Base-by-base conservation (phyloP, 1,284 basidiomycete genomes). In the Heterobasidion annosum region DNA sequence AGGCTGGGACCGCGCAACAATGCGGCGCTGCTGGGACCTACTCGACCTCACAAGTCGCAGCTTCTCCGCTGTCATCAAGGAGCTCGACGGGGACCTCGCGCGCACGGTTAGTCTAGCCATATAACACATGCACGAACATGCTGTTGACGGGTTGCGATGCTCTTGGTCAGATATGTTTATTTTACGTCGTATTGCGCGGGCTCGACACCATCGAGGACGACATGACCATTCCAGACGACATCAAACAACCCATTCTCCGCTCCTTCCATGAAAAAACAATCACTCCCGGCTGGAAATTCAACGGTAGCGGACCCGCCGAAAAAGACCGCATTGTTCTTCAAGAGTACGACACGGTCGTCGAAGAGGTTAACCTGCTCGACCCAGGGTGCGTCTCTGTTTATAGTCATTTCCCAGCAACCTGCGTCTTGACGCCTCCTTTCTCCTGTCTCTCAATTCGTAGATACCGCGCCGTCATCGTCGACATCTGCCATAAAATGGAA, bases 191-290 rank as follows among this genome's bases (percentile, higher is more conserved):
- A 4, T 80, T 99, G 6, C 84, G 96, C 32, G 96, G 84, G 1
- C 75, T 99, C 34, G 97, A 99, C 71, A 99, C 97, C 10, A 82
- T 99, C 57, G 96, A 99, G 70, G 96, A 99, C 68, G 96, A 99
- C 74, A 99, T 98, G 94, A 92, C 94, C 2, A 82, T 99, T 56
- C 79, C 90, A 1, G 88, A 94, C 68, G 75, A 84, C 10, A 71
- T 85, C 62, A 99, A 99, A 68, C 88, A 96, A 56, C 88, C 91
- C 9, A 65, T 98, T 13, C 77, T 99, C 42, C 83, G 92, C 45
- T 72, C 83, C 13, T 96, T 98, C 71, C 85, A 97, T 73, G 73
- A 85, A 64, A 83, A 88, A 62, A 86, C 92, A 10, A 74, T 90
- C 32, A 83, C 86, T 16, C 85, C 88, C 0, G 94, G 93, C 16